Evolutionary conservation across 352 stramenopile genomes (phyloP), one percentile per base, ranked within the genome.

Genomic region (Globisporangium paroecandrum): DNA sequence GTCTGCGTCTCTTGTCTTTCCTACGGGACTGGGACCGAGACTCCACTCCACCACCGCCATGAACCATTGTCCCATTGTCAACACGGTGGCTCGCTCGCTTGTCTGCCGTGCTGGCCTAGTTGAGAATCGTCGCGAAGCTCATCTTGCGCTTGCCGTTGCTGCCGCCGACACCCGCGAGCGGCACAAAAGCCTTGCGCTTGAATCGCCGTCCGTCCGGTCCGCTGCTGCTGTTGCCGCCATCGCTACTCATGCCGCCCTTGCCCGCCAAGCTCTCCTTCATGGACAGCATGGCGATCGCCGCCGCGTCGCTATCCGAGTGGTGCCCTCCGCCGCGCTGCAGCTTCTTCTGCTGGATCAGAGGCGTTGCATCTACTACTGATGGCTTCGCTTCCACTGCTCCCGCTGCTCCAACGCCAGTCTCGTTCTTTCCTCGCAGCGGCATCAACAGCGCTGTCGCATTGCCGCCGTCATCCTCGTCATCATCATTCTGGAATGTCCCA

Each of bases 41-140:
- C 7, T 43, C 15, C 54, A 56, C 7, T 15, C n/a, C 22, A 32
- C 25, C 22, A 56, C 9, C 25, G 41, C 18, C 27, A 62, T 13
- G 38, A 49, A 49, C 41, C 4, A 49, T 49, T n/a, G 36, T 12
- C 12, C 41, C 4, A 49, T 49, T n/a, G 10, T 12, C 12, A 32
- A 32, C 2, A 32, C 2, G 27, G 27, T 32, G 27, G 22, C 18
- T 34, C 3, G 51, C 20, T 27, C 10, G 20, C 38, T 43, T n/a
- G 20, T 7, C 54, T 15, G 8, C 29, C 4, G 1, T n/a, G 36
- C 15, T n/a, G 20, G 18, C 20, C 85, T 84, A 95, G 75, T 95
- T 95, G 64, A 95, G 81, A 77, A 95, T 94, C 54, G 86, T 89
- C 20, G 88, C 88, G 53, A 95, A 87, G 62, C 86, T 93, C 88